These are phyloP conservation scores for Nakaseomyces glabratus DNA, from an alignment of 1,139 yeast genomes.

Conservation along the genomic window DNA sequence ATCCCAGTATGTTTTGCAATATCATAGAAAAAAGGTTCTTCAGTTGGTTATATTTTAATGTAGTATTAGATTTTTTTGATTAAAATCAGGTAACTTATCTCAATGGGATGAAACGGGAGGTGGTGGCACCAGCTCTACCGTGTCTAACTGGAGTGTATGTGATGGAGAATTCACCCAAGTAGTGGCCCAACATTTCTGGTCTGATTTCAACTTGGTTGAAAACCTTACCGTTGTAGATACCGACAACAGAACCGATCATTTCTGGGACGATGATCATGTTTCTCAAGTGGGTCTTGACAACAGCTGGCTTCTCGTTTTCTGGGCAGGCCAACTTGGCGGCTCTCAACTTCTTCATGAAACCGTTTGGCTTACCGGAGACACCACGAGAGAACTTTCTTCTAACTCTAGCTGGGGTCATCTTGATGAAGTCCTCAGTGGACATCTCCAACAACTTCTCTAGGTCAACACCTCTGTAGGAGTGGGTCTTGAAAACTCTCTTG, in stretches of 20 bases:
- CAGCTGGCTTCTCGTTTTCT: slow-evolving; percentile 95
- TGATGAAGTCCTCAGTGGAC: slow-evolving; percentile 95
- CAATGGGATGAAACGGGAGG: slow-evolving; percentile 74
- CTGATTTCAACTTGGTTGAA: slow-evolving; percentile 98
- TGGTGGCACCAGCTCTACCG: slow-evolving; percentile 98
- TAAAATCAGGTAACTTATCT: slow-evolving; percentile 30
- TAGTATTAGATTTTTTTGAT: neutral
- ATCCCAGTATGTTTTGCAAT: no score
- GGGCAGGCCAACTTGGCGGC: slow-evolving; percentile 91
- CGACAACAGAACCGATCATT: slow-evolving; percentile 98
- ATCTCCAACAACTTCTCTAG: slow-evolving; percentile 88
- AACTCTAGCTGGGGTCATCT: slow-evolving; percentile 96
- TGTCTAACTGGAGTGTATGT: slow-evolving; percentile 99
- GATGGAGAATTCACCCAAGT: slow-evolving; percentile 99
- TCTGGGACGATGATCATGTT: slow-evolving; percentile 98
- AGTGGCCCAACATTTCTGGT: slow-evolving; percentile 99
- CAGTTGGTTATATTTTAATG: no score
- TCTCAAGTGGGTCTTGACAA: slow-evolving; percentile 99
- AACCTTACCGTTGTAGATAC: slow-evolving; percentile 99
- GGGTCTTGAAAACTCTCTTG: slow-evolving; percentile 93
- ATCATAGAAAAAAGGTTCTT: no score
- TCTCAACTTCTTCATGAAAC: slow-evolving; percentile 96
- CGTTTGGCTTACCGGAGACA: slow-evolving; percentile 91
- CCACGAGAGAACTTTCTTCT: slow-evolving; percentile 99
- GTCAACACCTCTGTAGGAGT: slow-evolving; percentile 98